A percentile compares a stretch with the other conserved stretches of the same genome.
Evolutionary conservation across 2,329 filamentous ascomycete genomes (phyloP).

Genomic region (Aspergillus tanneri): DNA sequence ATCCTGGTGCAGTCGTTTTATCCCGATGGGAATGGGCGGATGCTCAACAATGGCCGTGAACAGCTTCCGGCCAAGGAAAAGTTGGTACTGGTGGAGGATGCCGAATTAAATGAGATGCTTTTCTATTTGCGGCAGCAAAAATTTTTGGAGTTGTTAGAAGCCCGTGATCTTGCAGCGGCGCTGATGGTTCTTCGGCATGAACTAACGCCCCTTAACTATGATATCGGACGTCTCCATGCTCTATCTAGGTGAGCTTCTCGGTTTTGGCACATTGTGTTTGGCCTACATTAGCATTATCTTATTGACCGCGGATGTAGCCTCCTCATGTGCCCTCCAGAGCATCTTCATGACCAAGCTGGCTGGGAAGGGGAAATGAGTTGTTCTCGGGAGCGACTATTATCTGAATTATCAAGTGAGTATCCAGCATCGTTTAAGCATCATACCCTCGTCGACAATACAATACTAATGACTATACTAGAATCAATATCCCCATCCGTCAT

Average conservation of each 20-base stretch:
- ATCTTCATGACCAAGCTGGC: constrained; percentile 71
- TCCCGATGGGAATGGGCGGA: constrained; percentile 47
- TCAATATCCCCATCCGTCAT: constrained; percentile 95
- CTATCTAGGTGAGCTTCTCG: constrained; percentile 63
- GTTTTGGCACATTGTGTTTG: not conserved
- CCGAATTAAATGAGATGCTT: constrained; percentile 75
- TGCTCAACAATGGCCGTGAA: constrained; percentile 34
- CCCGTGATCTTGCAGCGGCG: constrained; percentile 68
- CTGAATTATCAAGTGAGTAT: constrained; percentile 74
- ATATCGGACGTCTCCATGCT: constrained; percentile 73
- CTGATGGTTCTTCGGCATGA: constrained; percentile 83
- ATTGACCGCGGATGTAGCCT: constrained; percentile 54
- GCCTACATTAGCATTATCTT: not conserved
- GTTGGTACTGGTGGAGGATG: constrained; percentile 71
- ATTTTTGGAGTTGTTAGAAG: constrained; percentile 85
- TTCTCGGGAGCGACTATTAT: constrained; percentile 73
- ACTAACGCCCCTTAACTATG: constrained; percentile 79
- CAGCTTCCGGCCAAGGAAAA: constrained; percentile 48
- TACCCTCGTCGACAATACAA: constrained; percentile 15
- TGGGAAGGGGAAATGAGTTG: constrained; percentile 81
- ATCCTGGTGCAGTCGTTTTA: constrained; percentile 62
- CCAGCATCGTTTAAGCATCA: not conserved
- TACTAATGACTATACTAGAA: constrained; percentile 52
- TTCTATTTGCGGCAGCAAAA: constrained; percentile 93
- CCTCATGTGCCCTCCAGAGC: constrained; percentile 82